Base-by-base conservation (phyloP, 176 grass and related monocot genomes). In the Oropetium thomaeum region DNA sequence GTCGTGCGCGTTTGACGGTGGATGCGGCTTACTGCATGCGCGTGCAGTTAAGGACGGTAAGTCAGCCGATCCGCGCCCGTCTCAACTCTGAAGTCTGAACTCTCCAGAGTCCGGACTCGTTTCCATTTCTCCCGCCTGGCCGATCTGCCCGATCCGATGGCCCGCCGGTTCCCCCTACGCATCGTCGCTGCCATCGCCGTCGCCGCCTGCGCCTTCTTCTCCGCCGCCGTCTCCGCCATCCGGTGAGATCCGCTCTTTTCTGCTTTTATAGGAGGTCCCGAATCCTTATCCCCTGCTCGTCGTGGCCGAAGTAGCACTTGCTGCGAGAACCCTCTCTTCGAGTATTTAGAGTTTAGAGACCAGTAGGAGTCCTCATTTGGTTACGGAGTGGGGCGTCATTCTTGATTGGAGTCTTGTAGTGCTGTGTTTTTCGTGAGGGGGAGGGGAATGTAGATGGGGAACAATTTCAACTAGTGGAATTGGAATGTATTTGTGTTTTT, bases 171-270 rank as follows among this genome's bases (percentile, higher is more conserved):
- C 17, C 16, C 7, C 40, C 67, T 71, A 25, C 37, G 14, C 31
- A 10, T 48, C 12, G 38, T 30, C 15, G 30, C 35, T 38, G 58
- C 39, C 23, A 1, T 47, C 37, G 35, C 58, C 16, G 26, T 76
- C 54, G 8, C 27, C 0, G 27, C 72, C 12, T 76, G 10, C 58
- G 73, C 78, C 30, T 66, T 6, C 74, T 34, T 87, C 20, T 40
- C 79, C 5, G 26, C 3, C 14, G 40, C 41, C 48, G 73, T 60
- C 26, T 77, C 49, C 7, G 73, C 73, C 34, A 82, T 87, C 67
- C 85, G 85, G 85, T 87, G 74, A 71, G 84, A 82, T 65, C 83
- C 33, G 62, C 47, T 45, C 35, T 34, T 41, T 23, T 25, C 17
- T 49, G 45, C 30, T 29, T 25, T 31, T 13, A 20, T 52, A n/a